Conservation (phyloP, 2,329 filamentous ascomycete species). For the Sordariomycetes sp. region DNA sequence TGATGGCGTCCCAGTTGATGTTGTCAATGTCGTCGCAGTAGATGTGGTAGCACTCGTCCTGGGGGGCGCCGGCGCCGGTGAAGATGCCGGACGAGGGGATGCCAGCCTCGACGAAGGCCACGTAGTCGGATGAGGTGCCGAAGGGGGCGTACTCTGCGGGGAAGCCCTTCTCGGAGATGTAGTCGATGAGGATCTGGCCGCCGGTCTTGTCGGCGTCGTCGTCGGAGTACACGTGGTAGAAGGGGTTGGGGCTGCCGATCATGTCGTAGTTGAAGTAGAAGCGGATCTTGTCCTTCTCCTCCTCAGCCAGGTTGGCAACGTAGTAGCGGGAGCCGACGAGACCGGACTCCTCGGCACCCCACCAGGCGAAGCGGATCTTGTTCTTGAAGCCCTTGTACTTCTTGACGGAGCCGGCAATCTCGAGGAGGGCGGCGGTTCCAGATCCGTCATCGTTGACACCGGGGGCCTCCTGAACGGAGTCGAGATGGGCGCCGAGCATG, state of each 20-base stretch:
- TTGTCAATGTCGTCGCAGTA: constrained; percentile 23
- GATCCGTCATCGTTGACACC: constrained; percentile 38
- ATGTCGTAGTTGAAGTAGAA: constrained; percentile 67
- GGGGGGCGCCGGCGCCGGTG: constrained; percentile 24
- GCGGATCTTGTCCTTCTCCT: constrained; percentile 43
- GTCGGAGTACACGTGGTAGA: constrained; percentile 28
- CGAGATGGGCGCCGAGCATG: constrained; percentile 31
- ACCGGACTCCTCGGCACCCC: constrained; percentile 33
- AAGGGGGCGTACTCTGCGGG: constrained; percentile 21
- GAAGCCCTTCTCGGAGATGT: constrained; percentile 23
- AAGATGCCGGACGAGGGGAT: constrained; percentile 30
- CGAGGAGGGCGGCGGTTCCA: constrained; percentile 27
- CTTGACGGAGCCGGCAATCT: constrained; percentile 25
- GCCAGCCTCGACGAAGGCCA: constrained; percentile 27
- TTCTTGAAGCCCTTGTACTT: constrained; percentile 28
- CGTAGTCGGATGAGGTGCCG: constrained; percentile 28
- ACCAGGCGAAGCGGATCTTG: constrained; percentile 34
- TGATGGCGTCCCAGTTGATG: constrained; percentile 22
- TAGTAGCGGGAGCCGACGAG: constrained; percentile 34
- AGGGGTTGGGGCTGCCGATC: constrained; percentile 41
- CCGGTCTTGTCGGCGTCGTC: constrained; percentile 27
- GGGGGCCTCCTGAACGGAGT: constrained; percentile 31
- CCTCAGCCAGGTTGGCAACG: constrained; percentile 20
- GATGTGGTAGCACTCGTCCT: constrained; percentile 21
- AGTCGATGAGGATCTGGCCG: constrained; percentile 22